Evolutionary conservation across 2,329 filamentous ascomycete genomes (phyloP).

Genomic region (Epichloe brachyelytri): DNA sequence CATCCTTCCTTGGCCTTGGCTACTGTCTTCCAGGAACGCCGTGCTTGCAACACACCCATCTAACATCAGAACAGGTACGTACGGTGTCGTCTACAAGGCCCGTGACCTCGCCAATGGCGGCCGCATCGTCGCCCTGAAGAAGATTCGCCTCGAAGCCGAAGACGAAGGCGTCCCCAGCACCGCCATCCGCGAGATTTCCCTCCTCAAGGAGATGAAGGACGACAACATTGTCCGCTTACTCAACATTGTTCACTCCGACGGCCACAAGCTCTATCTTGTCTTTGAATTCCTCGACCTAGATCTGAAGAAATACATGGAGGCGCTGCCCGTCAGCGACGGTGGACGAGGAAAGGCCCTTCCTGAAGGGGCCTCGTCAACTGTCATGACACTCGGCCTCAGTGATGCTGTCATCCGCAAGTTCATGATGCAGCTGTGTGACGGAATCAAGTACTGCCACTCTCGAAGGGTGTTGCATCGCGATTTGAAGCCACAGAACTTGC

Average conservation of each 20-base stretch:
- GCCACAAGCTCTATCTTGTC: slow-evolving; percentile 88
- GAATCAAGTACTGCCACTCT: slow-evolving; percentile 77
- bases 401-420: slow-evolving; percentile 83
- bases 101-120: slow-evolving; percentile 70
- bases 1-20: too few species aligned
- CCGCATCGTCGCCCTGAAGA: slow-evolving; percentile 85
- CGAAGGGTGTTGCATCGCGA: slow-evolving; percentile 81
- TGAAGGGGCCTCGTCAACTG: slow-evolving; percentile 53
- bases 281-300: slow-evolving; percentile 86
- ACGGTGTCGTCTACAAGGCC: slow-evolving; percentile 92
- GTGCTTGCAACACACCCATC: background rate
- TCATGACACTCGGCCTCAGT: slow-evolving; percentile 58
- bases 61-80: slow-evolving; percentile 54
- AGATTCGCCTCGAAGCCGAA: slow-evolving; percentile 88
- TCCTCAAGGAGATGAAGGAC: slow-evolving; percentile 90
- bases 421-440: slow-evolving; percentile 77
- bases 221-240: slow-evolving; percentile 77
- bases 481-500: slow-evolving; percentile 79
- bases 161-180: slow-evolving; percentile 89
- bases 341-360: slow-evolving; percentile 77
- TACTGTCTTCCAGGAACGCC: background rate
- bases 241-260: slow-evolving; percentile 90
- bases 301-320: slow-evolving; percentile 93
- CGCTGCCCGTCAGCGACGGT: slow-evolving; percentile 70
- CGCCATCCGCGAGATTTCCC: slow-evolving; percentile 85